These are phyloP conservation scores for Lactarius tabidus DNA, from an alignment of 768 basidiomycete genomes.

Conservation along the genomic window DNA sequence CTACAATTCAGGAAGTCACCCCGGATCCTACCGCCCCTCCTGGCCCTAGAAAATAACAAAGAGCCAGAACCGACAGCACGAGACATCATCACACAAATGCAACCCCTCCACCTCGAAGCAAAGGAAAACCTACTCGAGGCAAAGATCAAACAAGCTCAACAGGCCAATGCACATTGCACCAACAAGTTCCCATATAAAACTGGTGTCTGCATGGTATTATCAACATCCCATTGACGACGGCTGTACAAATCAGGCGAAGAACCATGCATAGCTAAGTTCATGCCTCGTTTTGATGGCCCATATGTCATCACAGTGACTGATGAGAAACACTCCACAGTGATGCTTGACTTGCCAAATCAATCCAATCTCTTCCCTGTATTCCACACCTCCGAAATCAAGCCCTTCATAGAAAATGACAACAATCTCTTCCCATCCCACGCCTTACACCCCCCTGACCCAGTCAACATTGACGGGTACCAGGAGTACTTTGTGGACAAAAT, in stretches of 20 bases:
- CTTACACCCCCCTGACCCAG: no score
- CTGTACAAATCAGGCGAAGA: not conserved
- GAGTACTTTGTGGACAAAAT: no score
- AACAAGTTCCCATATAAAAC: not conserved
- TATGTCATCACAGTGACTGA: not conserved
- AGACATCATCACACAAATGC: no score
- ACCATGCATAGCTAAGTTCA: not conserved
- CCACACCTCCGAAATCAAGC: not conserved
- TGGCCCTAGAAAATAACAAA: no score
- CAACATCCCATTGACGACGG: not conserved
- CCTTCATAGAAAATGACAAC: not conserved
- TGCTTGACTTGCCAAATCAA: not conserved
- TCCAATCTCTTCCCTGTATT: not conserved
- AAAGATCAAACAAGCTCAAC: no score
- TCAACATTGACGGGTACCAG: no score
- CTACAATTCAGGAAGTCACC: no score
- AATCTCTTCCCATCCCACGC: not conserved
- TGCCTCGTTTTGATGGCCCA: not conserved
- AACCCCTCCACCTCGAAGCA: no score
- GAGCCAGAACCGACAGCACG: no score
- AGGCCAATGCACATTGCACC: no score
- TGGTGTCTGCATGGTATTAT: accelerated
- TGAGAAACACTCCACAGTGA: not conserved
- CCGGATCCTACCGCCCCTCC: no score
- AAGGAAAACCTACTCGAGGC: no score